Percentiles rank a stretch among this genome's conserved stretches.
phyloP scores from a whole-genome alignment of 148 eudicot genomes.

The Rheum nobile region DNA sequence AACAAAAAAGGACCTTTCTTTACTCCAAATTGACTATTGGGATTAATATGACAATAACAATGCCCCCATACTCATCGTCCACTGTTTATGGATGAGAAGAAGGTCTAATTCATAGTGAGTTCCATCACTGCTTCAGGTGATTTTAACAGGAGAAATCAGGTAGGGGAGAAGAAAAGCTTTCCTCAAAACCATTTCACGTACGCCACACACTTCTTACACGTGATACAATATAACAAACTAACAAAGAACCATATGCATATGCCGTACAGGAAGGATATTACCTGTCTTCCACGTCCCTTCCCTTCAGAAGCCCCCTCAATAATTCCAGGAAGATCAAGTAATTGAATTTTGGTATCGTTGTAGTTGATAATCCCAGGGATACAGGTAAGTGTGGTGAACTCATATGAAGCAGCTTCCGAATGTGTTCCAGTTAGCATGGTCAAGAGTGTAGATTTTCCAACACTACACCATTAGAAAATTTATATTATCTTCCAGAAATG shows the following conservation, averaged over 20 bases:
- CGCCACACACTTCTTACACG: neutral
- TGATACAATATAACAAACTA: neutral
- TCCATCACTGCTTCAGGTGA: neutral
- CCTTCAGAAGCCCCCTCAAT: slow-evolving; percentile 99
- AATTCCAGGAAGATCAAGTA: slow-evolving; percentile 99
- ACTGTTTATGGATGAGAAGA: neutral
- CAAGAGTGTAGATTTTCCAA: slow-evolving; percentile 93
- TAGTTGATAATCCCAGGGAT: slow-evolving; percentile 97
- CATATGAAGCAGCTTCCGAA: slow-evolving; percentile 98
- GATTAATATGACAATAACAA: neutral
- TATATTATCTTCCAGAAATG: neutral
- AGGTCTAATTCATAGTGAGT: neutral
- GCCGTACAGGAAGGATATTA: slow-evolving; percentile 8
- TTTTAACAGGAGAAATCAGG: neutral
- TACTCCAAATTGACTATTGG: neutral
- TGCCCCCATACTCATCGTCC: neutral
- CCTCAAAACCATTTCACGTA: neutral
- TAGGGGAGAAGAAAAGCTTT: neutral
- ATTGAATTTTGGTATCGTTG: slow-evolving; percentile 91
- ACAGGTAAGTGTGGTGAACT: slow-evolving; percentile 96
- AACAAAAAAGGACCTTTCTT: neutral
- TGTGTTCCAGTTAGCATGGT: slow-evolving; percentile 95
- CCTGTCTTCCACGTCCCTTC: slow-evolving; percentile 99
- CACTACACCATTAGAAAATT: slow-evolving; percentile 40
- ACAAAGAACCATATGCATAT: neutral